Evolutionary conservation across 1,284 basidiomycete species (phyloP), one percentile per base, ranked within the genome.

Genomic region (Apiotrichum gracile): DNA sequence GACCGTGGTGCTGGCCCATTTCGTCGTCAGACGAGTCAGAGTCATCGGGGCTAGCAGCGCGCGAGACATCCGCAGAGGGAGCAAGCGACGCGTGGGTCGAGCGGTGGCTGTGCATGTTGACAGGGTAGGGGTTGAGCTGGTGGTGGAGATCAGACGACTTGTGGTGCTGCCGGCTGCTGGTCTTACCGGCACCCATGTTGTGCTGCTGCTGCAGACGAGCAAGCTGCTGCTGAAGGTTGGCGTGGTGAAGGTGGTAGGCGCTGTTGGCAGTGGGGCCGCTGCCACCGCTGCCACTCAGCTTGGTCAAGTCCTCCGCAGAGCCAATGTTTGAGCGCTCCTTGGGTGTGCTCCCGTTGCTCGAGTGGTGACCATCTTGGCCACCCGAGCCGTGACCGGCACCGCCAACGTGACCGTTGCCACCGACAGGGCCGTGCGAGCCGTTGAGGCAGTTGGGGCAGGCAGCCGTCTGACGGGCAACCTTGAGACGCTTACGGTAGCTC

Each of bases 401-500:
- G 19, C 61, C 64, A 22, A 57, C 52, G 45, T 57, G 50, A 24
- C 61, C 60, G 47, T 57, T 56, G 49, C 53, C 53, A 19, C 42
- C 51, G 4, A 59, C 61, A 16, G 38, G 31, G 12, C 46, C 55
- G 44, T 70, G 66, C 19, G 58, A 51, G 42, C 62, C 40, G 13
- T 63, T 67, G 22, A 76, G 58, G 57, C 74, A 76, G 53, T 70
- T 70, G 29, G 74, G 74, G 55, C 73, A 75, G 0, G 73, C 73
- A 49, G 70, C 69, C 16, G 73, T 75, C 59, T 71, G 67, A 38
- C 72, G 73, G n/a, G 72, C 74, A 9, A 72, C 65, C 69, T 77
- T 76, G 47, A 78, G 69, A 21, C 75, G 67, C 54, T 76, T 77
- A 27, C 76, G 67, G 60, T 77, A 79, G 46, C 72, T 75, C 66